A percentile compares a stretch with the other conserved stretches of the same genome.
Evolutionary conservation across 495 filamentous ascomycete species (phyloP).

Genomic region (Antarctomyces pellizariae): DNA sequence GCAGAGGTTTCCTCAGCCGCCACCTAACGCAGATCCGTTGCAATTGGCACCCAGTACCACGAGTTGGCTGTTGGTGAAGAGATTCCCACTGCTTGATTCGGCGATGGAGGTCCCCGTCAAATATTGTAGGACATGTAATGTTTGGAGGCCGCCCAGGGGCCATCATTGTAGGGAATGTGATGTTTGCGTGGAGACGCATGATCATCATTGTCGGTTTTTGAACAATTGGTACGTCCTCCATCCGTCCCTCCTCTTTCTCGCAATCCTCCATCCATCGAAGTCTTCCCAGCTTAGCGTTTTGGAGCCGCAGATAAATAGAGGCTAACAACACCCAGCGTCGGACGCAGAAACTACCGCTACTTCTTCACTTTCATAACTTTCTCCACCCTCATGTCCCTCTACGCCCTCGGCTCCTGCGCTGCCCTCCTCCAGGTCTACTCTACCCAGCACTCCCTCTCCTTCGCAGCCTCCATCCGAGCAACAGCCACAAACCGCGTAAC

Average conservation of each 20-base stretch:
- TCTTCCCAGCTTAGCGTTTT: too few relatives aligned
- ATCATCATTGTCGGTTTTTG: slow-evolving; percentile 97
- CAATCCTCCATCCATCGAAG: too few relatives aligned
- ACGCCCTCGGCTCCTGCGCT: slow-evolving; percentile 50
- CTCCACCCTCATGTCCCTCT: slow-evolving; percentile 50
- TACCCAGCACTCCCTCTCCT: slow-evolving; percentile 31
- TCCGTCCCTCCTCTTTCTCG: too few relatives aligned
- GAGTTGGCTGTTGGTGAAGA: slow-evolving; percentile 76
- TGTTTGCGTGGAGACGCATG: slow-evolving; percentile 91
- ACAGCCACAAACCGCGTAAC: slow-evolving; percentile 35
- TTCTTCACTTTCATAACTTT: slow-evolving; percentile 77
- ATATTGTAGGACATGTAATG: slow-evolving; percentile 88
- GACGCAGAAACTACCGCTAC: slow-evolving; percentile 91
- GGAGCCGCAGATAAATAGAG: too few relatives aligned
- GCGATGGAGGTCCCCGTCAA: slow-evolving; percentile 96
- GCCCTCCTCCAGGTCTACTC: slow-evolving; percentile 59
- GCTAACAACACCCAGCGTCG: too few relatives aligned
- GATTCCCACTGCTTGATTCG: slow-evolving; percentile 37
- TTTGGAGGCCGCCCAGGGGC: slow-evolving; percentile 86
- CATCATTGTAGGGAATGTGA: slow-evolving; percentile 95
- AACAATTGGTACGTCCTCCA: too few relatives aligned
- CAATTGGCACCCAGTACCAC: slow-evolving; percentile 62
- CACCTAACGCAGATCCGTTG: slow-evolving; percentile 51
- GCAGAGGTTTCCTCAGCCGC: slow-evolving; percentile 26
- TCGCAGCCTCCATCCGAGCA: slow-evolving; percentile 32